These are phyloP conservation scores for Pelargonium fulgidum DNA, from an alignment of 441 rosid genomes.

Conservation along the genomic window DNA sequence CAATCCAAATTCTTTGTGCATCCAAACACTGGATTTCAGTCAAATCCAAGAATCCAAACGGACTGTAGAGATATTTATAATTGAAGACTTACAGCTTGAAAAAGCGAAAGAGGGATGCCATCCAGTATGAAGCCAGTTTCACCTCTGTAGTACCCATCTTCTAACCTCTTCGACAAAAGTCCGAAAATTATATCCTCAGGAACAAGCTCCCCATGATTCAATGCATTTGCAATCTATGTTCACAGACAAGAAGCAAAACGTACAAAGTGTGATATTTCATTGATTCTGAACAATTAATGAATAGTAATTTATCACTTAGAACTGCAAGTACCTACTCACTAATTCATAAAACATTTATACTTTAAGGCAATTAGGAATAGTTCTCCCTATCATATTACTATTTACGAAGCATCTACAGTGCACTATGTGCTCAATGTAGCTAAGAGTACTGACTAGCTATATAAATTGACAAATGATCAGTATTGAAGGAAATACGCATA, in stretches of 20 bases:
- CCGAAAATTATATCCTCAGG: conserved; percentile 67
- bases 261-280: neutral
- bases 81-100: conserved; percentile 56
- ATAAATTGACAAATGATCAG: no score
- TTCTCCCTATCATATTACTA: conserved; percentile 17
- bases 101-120: conserved; percentile 69
- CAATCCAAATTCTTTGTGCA: no score
- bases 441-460: no score
- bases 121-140: conserved; percentile 86
- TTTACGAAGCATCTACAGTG: no score
- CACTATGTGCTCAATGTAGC: no score
- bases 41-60: no score
- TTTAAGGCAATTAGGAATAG: no score
- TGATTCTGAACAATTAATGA: neutral
- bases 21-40: no score
- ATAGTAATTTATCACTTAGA: no score
- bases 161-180: conserved; percentile 71
- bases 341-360: no score
- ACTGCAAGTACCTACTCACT: no score
- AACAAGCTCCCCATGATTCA: conserved; percentile 69
- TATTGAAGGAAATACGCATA: no score
- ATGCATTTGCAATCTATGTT: conserved; percentile 54
- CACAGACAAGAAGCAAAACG: neutral
- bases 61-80: neutral
- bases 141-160: conserved; percentile 62